Evolutionary conservation across 768 basidiomycete species (phyloP), one percentile per base, ranked within the genome.

Genomic region (Crassisporium funariophilum): DNA sequence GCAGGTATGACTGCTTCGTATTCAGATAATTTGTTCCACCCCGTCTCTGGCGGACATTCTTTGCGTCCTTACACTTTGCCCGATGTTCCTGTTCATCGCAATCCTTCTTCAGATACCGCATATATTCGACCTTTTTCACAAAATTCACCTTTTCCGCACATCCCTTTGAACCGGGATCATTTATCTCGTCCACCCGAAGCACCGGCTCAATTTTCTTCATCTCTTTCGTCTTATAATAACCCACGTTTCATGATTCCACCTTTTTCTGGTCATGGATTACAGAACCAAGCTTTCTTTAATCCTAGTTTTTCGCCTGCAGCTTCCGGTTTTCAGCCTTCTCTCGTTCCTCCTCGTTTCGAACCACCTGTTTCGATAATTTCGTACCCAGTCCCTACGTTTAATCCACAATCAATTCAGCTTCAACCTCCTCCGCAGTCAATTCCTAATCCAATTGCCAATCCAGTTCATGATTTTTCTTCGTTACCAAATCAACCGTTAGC

Each of bases 151-250:
- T n/a, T n/a, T n/a, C n/a, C n/a, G n/a, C 39, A 41, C 21, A 41
- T 41, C 12, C 39, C 23, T 23, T 41, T 23, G 19, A 41, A 41
- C 21, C n/a, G n/a, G n/a, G n/a, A n/a, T 9, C 39, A 41, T 41
- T 41, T 41, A n/a, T 41, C 39, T 41, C 12, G 8, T 21, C 39
- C 20, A 23, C 39, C 16, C 27, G 5, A 23, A n/a, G n/a, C n/a
- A n/a, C n/a, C n/a, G n/a, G n/a, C n/a, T n/a, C n/a, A n/a, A n/a
- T n/a, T 13, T 29, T 29, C 13, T 29, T 13, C 27, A 7, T 29
- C 27, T 7, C 13, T 7, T 29, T 43, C 27, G n/a, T 43, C 41
- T 41, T 41, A 41, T n/a, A 41, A 41, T 23, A 41, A 41, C 23
- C 39, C 19, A 22, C 7, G 10, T 24, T 41, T 41, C 39, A 41